Percentiles rank a stretch among this genome's conserved stretches.
phyloP scores from a whole-genome alignment of 2,329 filamentous ascomycete genomes.

The Ceratocystiopsis brevicomis region DNA sequence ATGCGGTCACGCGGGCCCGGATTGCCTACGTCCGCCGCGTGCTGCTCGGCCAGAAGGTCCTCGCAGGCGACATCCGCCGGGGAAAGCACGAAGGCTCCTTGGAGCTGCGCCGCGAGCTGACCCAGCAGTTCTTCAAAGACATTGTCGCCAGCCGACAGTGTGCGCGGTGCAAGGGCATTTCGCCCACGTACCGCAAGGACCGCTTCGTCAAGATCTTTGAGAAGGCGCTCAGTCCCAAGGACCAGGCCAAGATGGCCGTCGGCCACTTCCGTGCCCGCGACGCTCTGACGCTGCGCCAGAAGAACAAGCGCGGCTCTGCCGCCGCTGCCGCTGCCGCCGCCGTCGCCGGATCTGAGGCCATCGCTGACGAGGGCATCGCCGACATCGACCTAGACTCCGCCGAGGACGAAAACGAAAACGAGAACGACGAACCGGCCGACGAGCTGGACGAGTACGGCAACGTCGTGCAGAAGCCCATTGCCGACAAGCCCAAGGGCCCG shows the following conservation, averaged over 20 bases:
- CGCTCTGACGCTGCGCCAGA: slow-evolving; percentile 38
- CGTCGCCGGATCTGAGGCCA: slow-evolving; percentile 23
- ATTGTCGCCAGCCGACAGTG: slow-evolving; percentile 56
- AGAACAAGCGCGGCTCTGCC: slow-evolving; percentile 16
- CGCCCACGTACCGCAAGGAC: slow-evolving; percentile 74
- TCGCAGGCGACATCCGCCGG: slow-evolving; percentile 29
- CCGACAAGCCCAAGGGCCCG: slow-evolving; percentile 13
- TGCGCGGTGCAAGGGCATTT: slow-evolving; percentile 46
- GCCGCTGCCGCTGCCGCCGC: slow-evolving; percentile 16
- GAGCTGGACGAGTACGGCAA: slow-evolving; percentile 35
- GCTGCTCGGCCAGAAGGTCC: slow-evolving; percentile 40
- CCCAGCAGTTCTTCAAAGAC: slow-evolving; percentile 64
- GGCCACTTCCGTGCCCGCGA: slow-evolving; percentile 47
- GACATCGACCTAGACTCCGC: slow-evolving; percentile 36
- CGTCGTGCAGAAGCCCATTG: slow-evolving; percentile 29
- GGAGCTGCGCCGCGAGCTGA: slow-evolving; percentile 53
- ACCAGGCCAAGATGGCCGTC: slow-evolving; percentile 59
- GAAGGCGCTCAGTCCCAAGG: slow-evolving; percentile 55
- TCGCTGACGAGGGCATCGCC: slow-evolving; percentile 43
- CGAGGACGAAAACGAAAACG: slow-evolving; percentile 24
- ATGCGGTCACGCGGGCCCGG: slow-evolving; percentile 32
- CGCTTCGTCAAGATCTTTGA: slow-evolving; percentile 86
- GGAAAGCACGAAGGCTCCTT: slow-evolving; percentile 70
- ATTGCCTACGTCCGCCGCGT: slow-evolving; percentile 54
- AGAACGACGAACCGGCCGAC: slow-evolving; percentile 10